A percentile compares a stretch with the other conserved stretches of the same genome.
These are phyloP conservation scores for Trametes hirsuta DNA, from an alignment of 1,284 basidiomycete genomes.

Conservation along the genomic window DNA sequence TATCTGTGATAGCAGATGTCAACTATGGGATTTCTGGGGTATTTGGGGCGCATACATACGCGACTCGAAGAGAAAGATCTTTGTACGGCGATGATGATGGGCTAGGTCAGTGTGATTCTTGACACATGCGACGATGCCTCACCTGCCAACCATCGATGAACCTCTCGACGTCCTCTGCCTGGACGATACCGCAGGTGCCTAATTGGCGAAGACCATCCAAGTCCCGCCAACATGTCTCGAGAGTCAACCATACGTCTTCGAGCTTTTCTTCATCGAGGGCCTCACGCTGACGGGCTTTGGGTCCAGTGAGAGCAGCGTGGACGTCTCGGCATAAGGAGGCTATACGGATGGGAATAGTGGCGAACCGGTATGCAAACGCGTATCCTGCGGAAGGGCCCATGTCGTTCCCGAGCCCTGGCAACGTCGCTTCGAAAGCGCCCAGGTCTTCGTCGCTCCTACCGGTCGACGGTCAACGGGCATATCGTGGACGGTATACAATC, in stretches of 20 bases:
- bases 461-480: constrained; percentile 15
- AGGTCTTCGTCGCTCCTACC: constrained; percentile 69
- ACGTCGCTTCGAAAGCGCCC: constrained; percentile 64
- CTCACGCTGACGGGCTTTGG: constrained; percentile 62
- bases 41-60: constrained; percentile 50
- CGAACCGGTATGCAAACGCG: constrained; percentile 44
- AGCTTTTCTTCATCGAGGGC: constrained; percentile 66
- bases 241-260: constrained; percentile 76
- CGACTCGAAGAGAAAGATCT: constrained; percentile 82
- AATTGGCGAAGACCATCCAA: constrained; percentile 64
- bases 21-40: constrained; percentile 1
- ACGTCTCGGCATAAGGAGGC: constrained; percentile 74
- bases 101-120: constrained; percentile 13
- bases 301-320: constrained; percentile 75
- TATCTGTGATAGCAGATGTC: constrained; percentile 47
- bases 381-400: constrained; percentile 39
- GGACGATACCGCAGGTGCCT: constrained; percentile 42
- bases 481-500: constrained; percentile 5
- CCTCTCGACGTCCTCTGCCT: constrained; percentile 62
- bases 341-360: constrained; percentile 71
- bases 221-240: constrained; percentile 81
- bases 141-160: constrained; percentile 75
- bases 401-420: constrained; percentile 47
- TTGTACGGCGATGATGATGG: constrained; percentile 5
- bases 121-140: constrained; percentile 29